Percentiles rank a stretch among this genome's conserved stretches.
Evolutionary conservation across 2,329 filamentous ascomycete species (phyloP).

Genomic region (Cladophialophora yegresii): DNA sequence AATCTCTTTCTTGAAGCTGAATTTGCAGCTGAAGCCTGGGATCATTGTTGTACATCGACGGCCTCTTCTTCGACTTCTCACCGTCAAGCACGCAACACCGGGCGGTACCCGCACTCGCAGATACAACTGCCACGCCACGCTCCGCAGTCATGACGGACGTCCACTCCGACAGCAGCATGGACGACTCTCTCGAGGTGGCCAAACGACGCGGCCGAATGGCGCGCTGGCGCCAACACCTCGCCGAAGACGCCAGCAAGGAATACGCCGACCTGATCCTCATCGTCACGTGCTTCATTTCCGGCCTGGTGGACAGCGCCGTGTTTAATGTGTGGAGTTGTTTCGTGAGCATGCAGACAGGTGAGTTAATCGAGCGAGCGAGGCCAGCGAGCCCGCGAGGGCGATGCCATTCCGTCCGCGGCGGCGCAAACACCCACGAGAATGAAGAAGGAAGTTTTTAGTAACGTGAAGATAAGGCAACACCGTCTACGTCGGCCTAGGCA

Average conservation of each 20-base stretch:
- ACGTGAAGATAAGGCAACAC: constrained; percentile 44
- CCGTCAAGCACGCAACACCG: not conserved
- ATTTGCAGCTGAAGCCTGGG: no score
- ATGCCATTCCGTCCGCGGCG: no score
- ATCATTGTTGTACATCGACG: not conserved
- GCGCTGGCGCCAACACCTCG: constrained; percentile 20
- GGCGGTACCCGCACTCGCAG: no score
- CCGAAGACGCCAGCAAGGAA: constrained; percentile 21
- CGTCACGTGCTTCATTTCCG: constrained; percentile 44
- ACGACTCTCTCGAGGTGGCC: constrained; percentile 17
- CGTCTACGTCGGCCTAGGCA: constrained; percentile 47
- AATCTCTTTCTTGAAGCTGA: not conserved
- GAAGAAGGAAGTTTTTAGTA: not conserved
- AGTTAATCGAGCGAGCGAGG: constrained; percentile 9
- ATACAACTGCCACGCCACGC: no score
- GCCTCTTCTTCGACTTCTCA: not conserved
- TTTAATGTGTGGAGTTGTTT: constrained; percentile 52
- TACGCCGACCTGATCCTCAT: constrained; percentile 34
- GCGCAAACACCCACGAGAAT: constrained; percentile 1
- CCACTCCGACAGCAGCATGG: constrained; percentile 11
- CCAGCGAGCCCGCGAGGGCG: no score
- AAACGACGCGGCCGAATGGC: constrained; percentile 18
- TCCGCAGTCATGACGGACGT: constrained; percentile 10
- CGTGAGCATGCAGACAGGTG: constrained; percentile 52
- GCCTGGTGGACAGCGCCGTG: constrained; percentile 48